phyloP scores from a whole-genome alignment of 805 yeast species.

The Cyberlindnera euphorbiiphila region DNA sequence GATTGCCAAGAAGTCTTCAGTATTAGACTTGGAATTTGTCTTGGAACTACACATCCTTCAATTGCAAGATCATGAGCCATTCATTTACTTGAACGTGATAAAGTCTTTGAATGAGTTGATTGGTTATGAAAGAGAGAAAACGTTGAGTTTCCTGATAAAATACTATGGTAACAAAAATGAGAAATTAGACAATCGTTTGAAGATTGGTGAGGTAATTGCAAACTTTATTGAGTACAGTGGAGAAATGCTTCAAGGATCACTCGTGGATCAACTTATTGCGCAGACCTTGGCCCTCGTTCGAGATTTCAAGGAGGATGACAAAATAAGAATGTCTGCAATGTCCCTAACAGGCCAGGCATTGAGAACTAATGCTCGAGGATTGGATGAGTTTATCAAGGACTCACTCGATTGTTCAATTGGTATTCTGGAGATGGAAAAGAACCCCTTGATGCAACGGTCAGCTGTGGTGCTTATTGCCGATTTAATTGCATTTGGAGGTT shows the following conservation, averaged over 20 bases:
- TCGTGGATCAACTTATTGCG: slow-evolving; percentile 41
- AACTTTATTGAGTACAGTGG: slow-evolving; percentile 51
- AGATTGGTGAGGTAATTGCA: slow-evolving; percentile 77
- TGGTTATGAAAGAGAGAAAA: slow-evolving; percentile 37
- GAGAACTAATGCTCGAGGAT: slow-evolving; percentile 52
- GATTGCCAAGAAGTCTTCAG: slow-evolving; percentile 45
- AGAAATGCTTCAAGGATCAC: slow-evolving; percentile 43
- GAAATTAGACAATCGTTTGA: slow-evolving; percentile 39
- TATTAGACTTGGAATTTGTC: slow-evolving; percentile 49
- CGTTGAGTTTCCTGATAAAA: slow-evolving; percentile 35
- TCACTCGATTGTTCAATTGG: slow-evolving; percentile 77
- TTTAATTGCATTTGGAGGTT: slow-evolving; percentile 45
- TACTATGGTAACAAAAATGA: slow-evolving; percentile 30
- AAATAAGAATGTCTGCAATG: slow-evolving; percentile 80
- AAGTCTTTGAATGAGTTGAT: slow-evolving; percentile 67
- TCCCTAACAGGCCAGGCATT: slow-evolving; percentile 76
- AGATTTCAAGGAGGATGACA: slow-evolving; percentile 43
- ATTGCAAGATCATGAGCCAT: slow-evolving; percentile 78
- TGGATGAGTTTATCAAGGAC: slow-evolving; percentile 45
- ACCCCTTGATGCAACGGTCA: slow-evolving; percentile 59
- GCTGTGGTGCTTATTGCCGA: slow-evolving; percentile 69
- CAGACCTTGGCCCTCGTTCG: slow-evolving; percentile 40
- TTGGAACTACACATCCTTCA: slow-evolving; percentile 59
- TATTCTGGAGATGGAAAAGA: slow-evolving; percentile 56
- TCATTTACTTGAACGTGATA: slow-evolving; percentile 77